Evolutionary conservation across 2,329 filamentous ascomycete species (phyloP).

Genomic region (Mariannaea sp.): DNA sequence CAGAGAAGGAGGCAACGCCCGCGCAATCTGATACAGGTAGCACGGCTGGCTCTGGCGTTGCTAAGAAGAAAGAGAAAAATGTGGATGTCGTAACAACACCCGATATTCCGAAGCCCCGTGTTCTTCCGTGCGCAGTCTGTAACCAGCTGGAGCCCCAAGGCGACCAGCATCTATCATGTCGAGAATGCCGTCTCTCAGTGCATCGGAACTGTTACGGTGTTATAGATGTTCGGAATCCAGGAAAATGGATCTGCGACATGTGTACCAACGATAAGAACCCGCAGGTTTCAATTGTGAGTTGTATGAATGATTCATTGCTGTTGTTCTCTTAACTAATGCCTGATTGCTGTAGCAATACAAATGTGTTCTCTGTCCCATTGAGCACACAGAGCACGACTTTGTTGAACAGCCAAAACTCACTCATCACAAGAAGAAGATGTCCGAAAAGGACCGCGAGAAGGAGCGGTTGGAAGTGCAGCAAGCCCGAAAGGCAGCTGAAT

Average conservation of each 20-base stretch:
- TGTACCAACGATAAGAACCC: constrained; percentile 93
- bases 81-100: constrained; percentile 65
- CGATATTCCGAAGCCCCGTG: constrained; percentile 77
- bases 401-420: constrained; percentile 67
- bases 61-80: constrained; percentile 66
- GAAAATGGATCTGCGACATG: constrained; percentile 95
- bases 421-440: constrained; percentile 79
- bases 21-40: constrained; percentile 52
- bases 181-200: constrained; percentile 87
- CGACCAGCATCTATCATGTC: constrained; percentile 77
- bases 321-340: constrained; percentile 37
- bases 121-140: constrained; percentile 86
- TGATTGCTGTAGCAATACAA: constrained; percentile 77
- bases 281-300: constrained; percentile 82
- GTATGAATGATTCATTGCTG: background rate
- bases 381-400: constrained; percentile 79
- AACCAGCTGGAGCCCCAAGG: constrained; percentile 71
- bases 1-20: constrained; percentile 57
- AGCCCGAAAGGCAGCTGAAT: constrained; percentile 77
- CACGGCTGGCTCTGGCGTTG: constrained; percentile 43
- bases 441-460: constrained; percentile 87
- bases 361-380: constrained; percentile 88
- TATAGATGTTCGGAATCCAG: constrained; percentile 66
- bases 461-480: constrained; percentile 86
- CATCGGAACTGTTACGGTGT: constrained; percentile 95